These are phyloP conservation scores for Lepiota subincarnata DNA, from an alignment of 768 basidiomycete species.

Conservation along the genomic window DNA sequence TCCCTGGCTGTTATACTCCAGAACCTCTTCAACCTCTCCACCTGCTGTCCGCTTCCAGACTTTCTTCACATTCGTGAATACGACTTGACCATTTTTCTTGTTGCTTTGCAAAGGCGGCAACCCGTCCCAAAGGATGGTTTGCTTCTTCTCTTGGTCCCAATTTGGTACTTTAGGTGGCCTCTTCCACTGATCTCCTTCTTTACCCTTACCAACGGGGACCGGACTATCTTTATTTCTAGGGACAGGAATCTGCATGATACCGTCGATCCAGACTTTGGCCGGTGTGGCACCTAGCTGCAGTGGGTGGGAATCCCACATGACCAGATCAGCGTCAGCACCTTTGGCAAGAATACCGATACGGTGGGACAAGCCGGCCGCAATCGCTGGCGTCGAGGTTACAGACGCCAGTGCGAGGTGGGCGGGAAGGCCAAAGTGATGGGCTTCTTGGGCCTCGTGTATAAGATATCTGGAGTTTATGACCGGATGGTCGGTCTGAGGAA, in stretches of 20 bases:
- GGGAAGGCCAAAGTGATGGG: conserved; percentile 62
- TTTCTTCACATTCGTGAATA: conserved; percentile 67
- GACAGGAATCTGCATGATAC: conserved; percentile 64
- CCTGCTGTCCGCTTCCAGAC: conserved; percentile 35
- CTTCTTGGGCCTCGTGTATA: conserved; percentile 68
- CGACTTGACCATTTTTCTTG: conserved; percentile 29
- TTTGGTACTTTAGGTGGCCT: conserved; percentile 52
- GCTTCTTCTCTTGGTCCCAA: conserved; percentile 59
- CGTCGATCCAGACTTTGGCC: conserved; percentile 78
- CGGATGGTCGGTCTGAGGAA: conserved; percentile 52
- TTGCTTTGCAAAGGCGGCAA: conserved; percentile 57
- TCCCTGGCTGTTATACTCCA: conserved; percentile 18
- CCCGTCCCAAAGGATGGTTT: conserved; percentile 61
- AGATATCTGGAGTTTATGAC: conserved; percentile 63
- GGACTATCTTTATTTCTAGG: conserved; percentile 37
- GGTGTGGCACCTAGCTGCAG: conserved; percentile 73
- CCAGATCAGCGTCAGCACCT: conserved; percentile 66
- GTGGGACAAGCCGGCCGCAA: conserved; percentile 67
- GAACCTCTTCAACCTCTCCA: conserved; percentile 27
- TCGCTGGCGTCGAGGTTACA: conserved; percentile 65
- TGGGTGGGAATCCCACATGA: conserved; percentile 76
- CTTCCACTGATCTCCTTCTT: conserved; percentile 40
- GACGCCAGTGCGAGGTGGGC: conserved; percentile 55
- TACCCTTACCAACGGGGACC: conserved; percentile 40
- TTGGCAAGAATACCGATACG: conserved; percentile 61